Base-by-base conservation (phyloP, 208 protist genomes). In the Angomonas ambiguus region DNA sequence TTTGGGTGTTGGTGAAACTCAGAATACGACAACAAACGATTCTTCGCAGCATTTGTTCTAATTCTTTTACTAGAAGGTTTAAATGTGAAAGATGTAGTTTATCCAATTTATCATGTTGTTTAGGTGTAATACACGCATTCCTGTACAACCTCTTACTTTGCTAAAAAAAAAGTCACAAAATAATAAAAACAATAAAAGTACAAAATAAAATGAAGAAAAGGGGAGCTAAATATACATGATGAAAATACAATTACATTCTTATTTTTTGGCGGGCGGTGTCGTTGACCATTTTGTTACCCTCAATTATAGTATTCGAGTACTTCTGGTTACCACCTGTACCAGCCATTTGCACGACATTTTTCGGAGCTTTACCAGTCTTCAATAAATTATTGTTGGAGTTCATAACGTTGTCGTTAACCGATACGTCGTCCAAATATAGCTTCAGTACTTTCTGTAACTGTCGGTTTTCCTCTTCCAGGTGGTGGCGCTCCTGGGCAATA, bases 351-450 rank as follows among this genome's bases (percentile, higher is more conserved):
- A 93, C 87, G 27, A 96, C 87, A 67, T 87, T 93, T 6, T 74
- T 76, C 0, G 32, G 20, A 2, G 71, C 67, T 20, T 67, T 57
- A 27, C 72, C 74, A 20, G 73, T 83, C 33, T 63, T 71, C 20
- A 92, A 77, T 33, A 93, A 65, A 1, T 81, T 55, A 59, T 89
- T 89, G 38, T 45, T 45, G 33, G 65, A 69, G 13, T 71, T 61
- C 86, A 94, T 94, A 22, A 97, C 95, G 38, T 84, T 82, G 55
- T 98, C 89, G 74, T 86, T 98, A 18, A 98, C 91, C 2, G 88
- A 92, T 49, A 98, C 89, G 60, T 97, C 95, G 69, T 98, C 93
- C 18, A 98, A 77, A 80, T 98, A 98, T 71, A 97, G 87, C 69
- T 97, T 96, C 6, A 98, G 84, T 45, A 98, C 69, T 16, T 64